Percentiles rank a stretch among this genome's conserved stretches.
Evolutionary conservation across 192 early-diverging fungal genomes (phyloP).

Genomic region (Entophlyctis luteolus): DNA sequence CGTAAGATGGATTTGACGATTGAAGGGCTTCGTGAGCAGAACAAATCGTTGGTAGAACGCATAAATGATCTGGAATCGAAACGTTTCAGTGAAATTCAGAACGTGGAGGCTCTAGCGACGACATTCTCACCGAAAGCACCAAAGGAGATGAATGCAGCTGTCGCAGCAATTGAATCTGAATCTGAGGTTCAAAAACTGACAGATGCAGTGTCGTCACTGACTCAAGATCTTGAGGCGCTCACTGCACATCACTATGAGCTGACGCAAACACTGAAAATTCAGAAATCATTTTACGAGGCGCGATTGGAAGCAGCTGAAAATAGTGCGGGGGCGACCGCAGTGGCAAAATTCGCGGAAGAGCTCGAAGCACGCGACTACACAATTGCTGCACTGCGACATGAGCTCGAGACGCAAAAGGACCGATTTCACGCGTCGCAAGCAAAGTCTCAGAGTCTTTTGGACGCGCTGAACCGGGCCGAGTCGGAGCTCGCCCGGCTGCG

Average conservation of each 20-base stretch:
- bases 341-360: background rate
- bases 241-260: background rate
- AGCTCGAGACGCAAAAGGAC: conserved; percentile 14
- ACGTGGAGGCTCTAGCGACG: background rate
- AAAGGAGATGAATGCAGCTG: too few species aligned
- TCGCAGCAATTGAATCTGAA: background rate
- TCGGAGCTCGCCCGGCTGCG: conserved; percentile 9
- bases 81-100: background rate
- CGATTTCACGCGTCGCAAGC: conserved; percentile 13
- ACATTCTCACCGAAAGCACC: too few species aligned
- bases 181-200: background rate
- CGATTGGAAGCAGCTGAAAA: background rate
- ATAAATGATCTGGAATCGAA: background rate
- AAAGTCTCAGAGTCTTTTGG: background rate
- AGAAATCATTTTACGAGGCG: background rate
- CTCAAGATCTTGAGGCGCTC: conserved; percentile 1
- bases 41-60: background rate
- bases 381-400: background rate
- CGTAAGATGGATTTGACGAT: background rate
- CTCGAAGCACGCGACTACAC: background rate
- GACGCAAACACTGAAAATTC: background rate
- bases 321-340: background rate
- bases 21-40: background rate
- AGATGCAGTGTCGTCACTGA: background rate
- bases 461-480: conserved; percentile 10